Conservation (phyloP, 164 flowering plant species). For the Vitis riparia region DNA sequence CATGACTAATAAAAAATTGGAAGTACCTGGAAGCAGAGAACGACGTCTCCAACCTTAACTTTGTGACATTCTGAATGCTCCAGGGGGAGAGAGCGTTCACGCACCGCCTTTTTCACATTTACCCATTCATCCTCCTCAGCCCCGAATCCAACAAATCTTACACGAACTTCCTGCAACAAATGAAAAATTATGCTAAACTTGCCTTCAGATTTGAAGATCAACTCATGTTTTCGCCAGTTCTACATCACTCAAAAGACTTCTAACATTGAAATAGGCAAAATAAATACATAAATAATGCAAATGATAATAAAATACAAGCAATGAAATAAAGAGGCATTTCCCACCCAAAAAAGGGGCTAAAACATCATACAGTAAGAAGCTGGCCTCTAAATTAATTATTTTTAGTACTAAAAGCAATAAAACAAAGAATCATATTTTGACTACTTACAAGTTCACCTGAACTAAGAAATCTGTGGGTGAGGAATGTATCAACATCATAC, state of each 20-base stretch:
- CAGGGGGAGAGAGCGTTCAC: slow-evolving; percentile 44
- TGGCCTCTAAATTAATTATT: too few species aligned
- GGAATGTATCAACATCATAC: slow-evolving; percentile 81
- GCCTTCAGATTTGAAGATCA: not conserved
- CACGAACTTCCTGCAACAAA: slow-evolving; percentile 48
- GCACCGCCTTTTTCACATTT: slow-evolving; percentile 31
- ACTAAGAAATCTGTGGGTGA: slow-evolving; percentile 55
- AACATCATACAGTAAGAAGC: too few species aligned
- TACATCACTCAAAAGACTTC: too few species aligned
- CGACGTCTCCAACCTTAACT: slow-evolving; percentile 39
- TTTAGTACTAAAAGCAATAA: not conserved
- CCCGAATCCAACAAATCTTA: slow-evolving; percentile 51
- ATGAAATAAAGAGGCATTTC: too few species aligned
- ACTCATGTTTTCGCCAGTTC: too few species aligned
- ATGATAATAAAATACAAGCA: too few species aligned
- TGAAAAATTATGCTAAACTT: not conserved
- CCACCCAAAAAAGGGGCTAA: too few species aligned
- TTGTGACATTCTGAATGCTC: slow-evolving; percentile 42
- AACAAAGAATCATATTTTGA: not conserved
- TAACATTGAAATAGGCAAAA: too few species aligned
- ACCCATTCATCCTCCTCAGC: slow-evolving; percentile 59
- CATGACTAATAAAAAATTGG: not conserved
- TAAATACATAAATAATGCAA: too few species aligned
- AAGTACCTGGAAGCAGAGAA: slow-evolving; percentile 50
- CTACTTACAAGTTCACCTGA: slow-evolving; percentile 84